Conservation (phyloP, 2,329 filamentous ascomycete genomes). For the Botrytis fragariae region DNA sequence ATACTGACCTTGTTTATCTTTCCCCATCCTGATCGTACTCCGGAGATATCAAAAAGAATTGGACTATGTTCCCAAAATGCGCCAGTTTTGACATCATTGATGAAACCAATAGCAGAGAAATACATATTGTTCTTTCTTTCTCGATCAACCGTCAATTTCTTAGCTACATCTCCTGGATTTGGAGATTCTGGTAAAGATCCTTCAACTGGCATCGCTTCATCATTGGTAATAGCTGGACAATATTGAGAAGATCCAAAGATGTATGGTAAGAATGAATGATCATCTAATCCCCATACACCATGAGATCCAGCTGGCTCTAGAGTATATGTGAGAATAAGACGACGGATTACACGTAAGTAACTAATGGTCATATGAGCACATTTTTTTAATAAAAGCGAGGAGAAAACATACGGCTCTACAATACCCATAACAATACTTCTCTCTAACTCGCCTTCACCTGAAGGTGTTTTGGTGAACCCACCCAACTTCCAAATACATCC, state of each 20-base stretch:
- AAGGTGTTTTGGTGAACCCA: conserved; percentile 61
- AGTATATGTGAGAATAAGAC: conserved; percentile 84
- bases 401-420: conserved; percentile 69
- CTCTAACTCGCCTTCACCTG: conserved; percentile 58
- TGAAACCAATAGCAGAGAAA: conserved; percentile 93
- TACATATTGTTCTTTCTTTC: conserved; percentile 77
- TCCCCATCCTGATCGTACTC: conserved; percentile 89
- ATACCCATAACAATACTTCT: conserved; percentile 77
- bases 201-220: conserved; percentile 68
- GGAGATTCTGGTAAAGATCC: conserved; percentile 73
- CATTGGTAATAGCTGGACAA: conserved; percentile 66
- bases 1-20: conserved; percentile 81
- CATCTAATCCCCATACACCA: conserved; percentile 97
- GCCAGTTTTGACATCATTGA: conserved; percentile 93
- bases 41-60: conserved; percentile 90
- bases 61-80: conserved; percentile 98
- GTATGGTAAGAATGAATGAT: conserved; percentile 91
- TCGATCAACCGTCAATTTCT: conserved; percentile 60
- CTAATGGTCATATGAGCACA: conserved; percentile 43
- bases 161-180: conserved; percentile 66
- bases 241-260: conserved; percentile 93
- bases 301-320: conserved; percentile 95
- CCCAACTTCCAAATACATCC: conserved; percentile 88
- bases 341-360: conserved; percentile 77
- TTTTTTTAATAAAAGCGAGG: conserved; percentile 31